phyloP scores from a whole-genome alignment of 257 asterid genomes.

The Schizonepeta tenuifolia region DNA sequence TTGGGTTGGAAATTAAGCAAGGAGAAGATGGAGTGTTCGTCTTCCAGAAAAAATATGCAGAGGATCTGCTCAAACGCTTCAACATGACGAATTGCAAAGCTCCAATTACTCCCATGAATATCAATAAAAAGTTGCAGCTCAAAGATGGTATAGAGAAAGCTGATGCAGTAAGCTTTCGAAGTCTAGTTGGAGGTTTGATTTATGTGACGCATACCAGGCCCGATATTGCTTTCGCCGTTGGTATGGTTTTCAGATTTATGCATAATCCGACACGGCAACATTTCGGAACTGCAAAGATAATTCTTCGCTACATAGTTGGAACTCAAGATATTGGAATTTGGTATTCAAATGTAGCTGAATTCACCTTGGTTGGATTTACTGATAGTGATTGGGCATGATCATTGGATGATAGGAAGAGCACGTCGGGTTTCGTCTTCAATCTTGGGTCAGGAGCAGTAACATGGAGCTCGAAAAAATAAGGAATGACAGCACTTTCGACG shows the following conservation, averaged over 20 bases:
- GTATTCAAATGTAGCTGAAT: background rate
- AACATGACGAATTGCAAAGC: too few relatives aligned
- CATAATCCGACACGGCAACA: background rate
- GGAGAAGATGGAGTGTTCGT: too few relatives aligned
- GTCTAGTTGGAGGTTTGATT: too few relatives aligned
- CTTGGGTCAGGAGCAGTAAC: background rate
- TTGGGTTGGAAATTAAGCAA: too few relatives aligned
- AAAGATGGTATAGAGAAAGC: too few relatives aligned
- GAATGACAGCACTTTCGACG: background rate
- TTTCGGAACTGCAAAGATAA: background rate
- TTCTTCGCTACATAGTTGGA: conserved; percentile 18
- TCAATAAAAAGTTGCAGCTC: too few relatives aligned
- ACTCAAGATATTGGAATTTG: conserved; percentile 2
- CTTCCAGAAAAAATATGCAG: too few relatives aligned
- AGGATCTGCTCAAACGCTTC: too few relatives aligned
- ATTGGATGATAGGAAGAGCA: background rate
- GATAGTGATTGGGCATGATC: conserved; percentile 18
- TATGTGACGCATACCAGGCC: too few relatives aligned
- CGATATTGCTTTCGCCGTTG: too few relatives aligned
- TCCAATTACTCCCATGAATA: too few relatives aligned
- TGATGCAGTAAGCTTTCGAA: too few relatives aligned
- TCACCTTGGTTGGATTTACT: background rate
- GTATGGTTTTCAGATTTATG: background rate
- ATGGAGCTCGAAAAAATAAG: background rate
- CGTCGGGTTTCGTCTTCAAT: background rate